Evolutionary conservation across 2,329 filamentous ascomycete genomes (phyloP), one percentile per base, ranked within the genome.

Genomic region (Epichloe gansuensis): DNA sequence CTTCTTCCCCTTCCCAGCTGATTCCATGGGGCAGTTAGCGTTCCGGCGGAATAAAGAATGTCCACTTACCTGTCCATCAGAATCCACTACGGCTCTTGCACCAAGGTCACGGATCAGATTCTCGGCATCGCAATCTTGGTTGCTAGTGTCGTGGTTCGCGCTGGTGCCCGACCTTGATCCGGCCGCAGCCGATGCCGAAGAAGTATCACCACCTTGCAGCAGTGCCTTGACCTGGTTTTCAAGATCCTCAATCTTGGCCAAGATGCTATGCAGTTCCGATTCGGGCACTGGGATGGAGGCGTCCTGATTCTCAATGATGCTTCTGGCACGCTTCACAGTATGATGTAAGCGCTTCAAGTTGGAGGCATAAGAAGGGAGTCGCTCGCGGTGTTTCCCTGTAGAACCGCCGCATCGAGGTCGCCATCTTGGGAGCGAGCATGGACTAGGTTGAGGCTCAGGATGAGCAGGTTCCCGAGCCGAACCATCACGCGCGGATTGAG

Each of bases 221-320:
- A 67, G 56, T 17, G 42, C 55, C 23, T 55, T 51, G 15, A 67
- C 62, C 54, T 67, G 60, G 17, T 59, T 52, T 51, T 65, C 58
- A 1, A 67, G 57, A 2, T 41, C 51, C 38, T 61, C 57, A 46
- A 68, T 60, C 52, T 64, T 63, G 42, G 59, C 52, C 5, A 68
- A 56, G 21, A 68, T 60, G 31, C 59, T 56, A 4, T 59, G 47
- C 5, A 68, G 46, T 21, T 58, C 58, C 25, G 58, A 51, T 28
- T 58, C 53, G 5, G 62, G 54, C 35, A 67, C 58, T 15, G 62
- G 56, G n/a, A 65, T 55, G 13, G 59, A 58, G 8, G 54, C 53
- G 7, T 58, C 56, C 2, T 61, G 57, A 15, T 56, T 54, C 43
- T 65, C 60, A 23, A 67, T 61, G 31, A 67, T 58, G 54, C 48